These are phyloP conservation scores for Posidonia australis DNA, from an alignment of 106 monocot genomes.

Conservation along the genomic window DNA sequence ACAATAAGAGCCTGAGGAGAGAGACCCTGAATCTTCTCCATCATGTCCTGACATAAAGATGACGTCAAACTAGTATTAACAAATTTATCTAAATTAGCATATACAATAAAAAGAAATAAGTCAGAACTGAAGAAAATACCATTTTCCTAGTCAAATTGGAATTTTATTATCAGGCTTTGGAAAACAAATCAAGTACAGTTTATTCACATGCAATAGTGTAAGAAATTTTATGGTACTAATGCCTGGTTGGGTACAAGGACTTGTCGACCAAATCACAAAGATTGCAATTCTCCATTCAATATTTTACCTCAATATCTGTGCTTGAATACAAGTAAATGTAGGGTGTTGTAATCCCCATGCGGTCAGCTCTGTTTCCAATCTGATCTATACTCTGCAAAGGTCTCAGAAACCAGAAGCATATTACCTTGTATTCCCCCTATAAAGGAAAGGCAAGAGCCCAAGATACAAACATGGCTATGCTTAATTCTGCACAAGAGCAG, in stretches of 20 bases:
- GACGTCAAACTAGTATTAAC: neutral
- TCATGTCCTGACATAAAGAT: conserved; percentile 58
- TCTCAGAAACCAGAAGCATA: neutral
- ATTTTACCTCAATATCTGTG: conserved; percentile 85
- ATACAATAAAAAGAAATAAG: neutral
- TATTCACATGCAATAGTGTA: no score
- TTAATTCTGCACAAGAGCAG: neutral
- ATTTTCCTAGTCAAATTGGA: no score
- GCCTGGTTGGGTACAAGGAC: neutral
- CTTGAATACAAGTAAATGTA: conserved; percentile 83
- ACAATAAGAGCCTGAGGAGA: conserved; percentile 74
- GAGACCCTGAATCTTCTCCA: conserved; percentile 54
- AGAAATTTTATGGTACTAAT: neutral
- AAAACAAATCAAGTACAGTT: no score
- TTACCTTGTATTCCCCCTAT: neutral
- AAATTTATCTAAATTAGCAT: neutral
- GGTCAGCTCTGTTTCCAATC: conserved; percentile 88
- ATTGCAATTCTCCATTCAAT: neutral
- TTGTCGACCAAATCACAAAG: neutral
- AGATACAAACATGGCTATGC: neutral
- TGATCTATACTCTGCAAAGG: conserved; percentile 81
- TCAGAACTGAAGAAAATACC: no score
- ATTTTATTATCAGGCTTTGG: no score
- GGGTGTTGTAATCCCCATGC: conserved; percentile 60
- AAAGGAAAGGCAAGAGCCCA: neutral